Evolutionary conservation across 441 rosid genomes (phyloP).

Genomic region (Corymbia calophylla): DNA sequence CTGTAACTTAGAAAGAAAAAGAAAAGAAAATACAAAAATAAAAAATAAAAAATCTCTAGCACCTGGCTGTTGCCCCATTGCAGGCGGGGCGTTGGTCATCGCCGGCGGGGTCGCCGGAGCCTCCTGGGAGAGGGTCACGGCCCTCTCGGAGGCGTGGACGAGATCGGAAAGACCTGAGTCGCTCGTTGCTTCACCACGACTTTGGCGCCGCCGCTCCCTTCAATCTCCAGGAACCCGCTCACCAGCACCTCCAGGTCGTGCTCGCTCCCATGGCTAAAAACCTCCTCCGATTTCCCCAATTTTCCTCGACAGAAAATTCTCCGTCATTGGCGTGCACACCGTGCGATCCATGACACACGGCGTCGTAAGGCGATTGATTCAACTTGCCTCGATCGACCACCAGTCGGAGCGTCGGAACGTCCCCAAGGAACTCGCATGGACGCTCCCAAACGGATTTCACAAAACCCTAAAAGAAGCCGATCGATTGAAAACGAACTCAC

Average conservation of each 20-base stretch:
- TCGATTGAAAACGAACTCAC: neutral
- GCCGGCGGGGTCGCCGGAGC: no score
- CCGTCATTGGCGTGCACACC: constrained; percentile 22
- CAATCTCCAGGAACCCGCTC: constrained; percentile 73
- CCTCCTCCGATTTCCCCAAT: constrained; percentile 27
- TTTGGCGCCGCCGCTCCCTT: constrained; percentile 50
- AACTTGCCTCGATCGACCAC: neutral
- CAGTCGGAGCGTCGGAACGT: neutral
- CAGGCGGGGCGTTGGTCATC: no score
- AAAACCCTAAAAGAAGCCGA: neutral
- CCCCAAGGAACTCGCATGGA: neutral
- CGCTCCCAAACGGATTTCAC: neutral
- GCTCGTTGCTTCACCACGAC: constrained; percentile 79
- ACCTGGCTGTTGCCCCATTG: no score
- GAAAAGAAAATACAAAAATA: no score
- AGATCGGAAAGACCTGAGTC: constrained; percentile 71
- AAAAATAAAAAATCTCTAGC: no score
- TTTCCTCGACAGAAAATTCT: constrained; percentile 23
- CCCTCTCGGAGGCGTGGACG: neutral
- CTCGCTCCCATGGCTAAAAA: constrained; percentile 71
- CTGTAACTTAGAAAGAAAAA: no score
- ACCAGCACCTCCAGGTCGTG: constrained; percentile 80
- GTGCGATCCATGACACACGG: constrained; percentile 12
- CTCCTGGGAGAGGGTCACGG: no score
- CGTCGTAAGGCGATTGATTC: neutral